Conservation (phyloP, 306 rosid species). For the Clitoria ternatea region DNA sequence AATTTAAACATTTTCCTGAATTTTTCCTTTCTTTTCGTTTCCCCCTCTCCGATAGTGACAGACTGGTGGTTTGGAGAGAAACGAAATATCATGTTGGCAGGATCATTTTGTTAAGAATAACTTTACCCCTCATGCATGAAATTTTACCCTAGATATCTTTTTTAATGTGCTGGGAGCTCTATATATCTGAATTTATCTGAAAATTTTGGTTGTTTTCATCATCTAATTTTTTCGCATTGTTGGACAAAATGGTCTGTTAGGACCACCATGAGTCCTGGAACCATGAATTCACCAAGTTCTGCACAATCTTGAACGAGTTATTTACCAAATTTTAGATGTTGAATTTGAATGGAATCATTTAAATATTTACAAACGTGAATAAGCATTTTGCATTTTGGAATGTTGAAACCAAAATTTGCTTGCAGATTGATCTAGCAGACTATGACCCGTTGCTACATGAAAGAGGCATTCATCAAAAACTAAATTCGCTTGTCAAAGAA, state of each 20-base stretch:
- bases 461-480: slow-evolving; percentile 72
- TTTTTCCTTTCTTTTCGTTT: neutral
- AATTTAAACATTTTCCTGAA: slow-evolving; percentile 20
- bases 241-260: neutral
- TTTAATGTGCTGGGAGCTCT: slow-evolving; percentile 2
- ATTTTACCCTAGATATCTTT: slow-evolving; percentile 6
- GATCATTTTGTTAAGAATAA: neutral
- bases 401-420: slow-evolving; percentile 21
- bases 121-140: neutral
- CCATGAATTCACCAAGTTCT: neutral
- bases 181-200: neutral
- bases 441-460: slow-evolving; percentile 74
- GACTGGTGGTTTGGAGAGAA: slow-evolving; percentile 3
- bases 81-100: neutral
- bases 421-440: slow-evolving; percentile 60
- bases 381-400: slow-evolving; percentile 13
- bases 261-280: neutral
- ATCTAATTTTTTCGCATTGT: neutral
- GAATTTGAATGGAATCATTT: slow-evolving; percentile 21
- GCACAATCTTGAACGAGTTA: slow-evolving; percentile 6
- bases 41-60: neutral
- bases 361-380: slow-evolving; percentile 5
- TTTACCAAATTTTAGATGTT: slow-evolving; percentile 1
- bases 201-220: neutral
- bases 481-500: slow-evolving; percentile 62